These are phyloP conservation scores for Globisporangium emineosum DNA, from an alignment of 352 stramenopile genomes.

Conservation along the genomic window DNA sequence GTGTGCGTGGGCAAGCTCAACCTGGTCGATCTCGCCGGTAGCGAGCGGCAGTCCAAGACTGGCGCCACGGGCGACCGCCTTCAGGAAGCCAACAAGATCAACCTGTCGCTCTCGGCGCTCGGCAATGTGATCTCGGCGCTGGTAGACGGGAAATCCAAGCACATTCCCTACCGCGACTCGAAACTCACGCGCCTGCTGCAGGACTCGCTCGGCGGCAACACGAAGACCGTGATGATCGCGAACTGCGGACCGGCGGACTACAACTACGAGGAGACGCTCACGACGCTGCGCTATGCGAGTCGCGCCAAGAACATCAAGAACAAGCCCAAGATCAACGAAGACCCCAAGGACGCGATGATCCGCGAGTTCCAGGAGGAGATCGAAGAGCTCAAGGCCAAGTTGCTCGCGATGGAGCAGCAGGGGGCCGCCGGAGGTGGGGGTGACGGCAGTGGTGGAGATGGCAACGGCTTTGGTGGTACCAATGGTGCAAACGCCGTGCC, in stretches of 20 bases:
- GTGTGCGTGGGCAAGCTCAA: conserved; percentile 97
- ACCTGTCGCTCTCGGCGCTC: conserved; percentile 56
- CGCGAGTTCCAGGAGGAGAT: conserved; percentile 97
- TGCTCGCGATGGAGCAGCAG: conserved; percentile 54
- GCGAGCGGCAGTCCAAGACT: conserved; percentile 74
- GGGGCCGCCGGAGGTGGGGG: conserved; percentile 16
- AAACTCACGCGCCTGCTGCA: conserved; percentile 87
- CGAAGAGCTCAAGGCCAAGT: conserved; percentile 84
- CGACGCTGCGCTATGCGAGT: conserved; percentile 95
- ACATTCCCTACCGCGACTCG: conserved; percentile 87
- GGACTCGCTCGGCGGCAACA: conserved; percentile 70
- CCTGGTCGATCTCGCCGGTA: conserved; percentile 83
- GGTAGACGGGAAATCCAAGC: conserved; percentile 63
- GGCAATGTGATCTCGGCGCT: conserved; percentile 88
- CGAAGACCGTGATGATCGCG: conserved; percentile 97
- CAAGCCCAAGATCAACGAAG: conserved; percentile 98
- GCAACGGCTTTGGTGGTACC: neutral
- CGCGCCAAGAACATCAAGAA: conserved; percentile 99
- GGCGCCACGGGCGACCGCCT: conserved; percentile 67
- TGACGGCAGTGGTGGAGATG: conserved; percentile 1
- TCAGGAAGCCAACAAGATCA: conserved; percentile 83
- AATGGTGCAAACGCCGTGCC: conserved; percentile 12
- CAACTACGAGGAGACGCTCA: conserved; percentile 96
- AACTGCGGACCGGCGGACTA: conserved; percentile 97
- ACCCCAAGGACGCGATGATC: conserved; percentile 97